Base-by-base conservation (phyloP, 2,329 filamentous ascomycete species). In the Drechslerella coelobrocha region DNA sequence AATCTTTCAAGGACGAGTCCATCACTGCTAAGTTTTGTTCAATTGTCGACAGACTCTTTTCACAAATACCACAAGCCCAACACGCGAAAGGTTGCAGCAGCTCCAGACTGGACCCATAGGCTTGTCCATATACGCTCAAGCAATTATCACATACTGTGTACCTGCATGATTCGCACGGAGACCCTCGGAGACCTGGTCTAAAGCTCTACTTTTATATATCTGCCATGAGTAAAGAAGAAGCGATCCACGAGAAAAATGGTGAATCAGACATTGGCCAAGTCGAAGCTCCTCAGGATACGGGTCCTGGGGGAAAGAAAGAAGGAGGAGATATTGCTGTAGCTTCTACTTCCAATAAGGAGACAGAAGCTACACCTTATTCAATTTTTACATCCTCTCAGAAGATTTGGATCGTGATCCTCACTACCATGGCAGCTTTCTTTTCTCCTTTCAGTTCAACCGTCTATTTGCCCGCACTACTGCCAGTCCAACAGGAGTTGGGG, bases 391-490 rank as follows among this genome's bases (percentile, higher is more conserved):
- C 21, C 3, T 2, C 27, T 6, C 66, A 71, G 26, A 71, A 63
- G 27, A 63, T 50, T 50, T 71, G 59, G 59, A 71, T 71, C 23
- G 66, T 57, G 39, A 23, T 19, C 9, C 53, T 71, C n/a, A 19
- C 61, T 14, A 63, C 66, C 19, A 47, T 63, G 14, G 61, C 59
- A 29, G 66, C 66, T 9, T 71, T 71, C 31, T 72, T 72, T 41
- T 72, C 68, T n/a, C 68, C 68, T 1, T 72, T 72, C 39, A 72
- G 61, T 19, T 62, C 56, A 8, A 63, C 83, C 47, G 84, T 85
- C 19, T 86, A 85, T 78, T 81, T 84, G 53, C 84, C 84, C 1
- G 84, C 84, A 0, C 75, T 85, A 26, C 80, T 81, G 14, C 77
- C 80, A 5, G 78, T 86, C 8, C 81, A 84, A 6, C 72, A 79